Evolutionary conservation across 345 rosid species (phyloP), one percentile per base, ranked within the genome.

Genomic region (Citrus maxima): DNA sequence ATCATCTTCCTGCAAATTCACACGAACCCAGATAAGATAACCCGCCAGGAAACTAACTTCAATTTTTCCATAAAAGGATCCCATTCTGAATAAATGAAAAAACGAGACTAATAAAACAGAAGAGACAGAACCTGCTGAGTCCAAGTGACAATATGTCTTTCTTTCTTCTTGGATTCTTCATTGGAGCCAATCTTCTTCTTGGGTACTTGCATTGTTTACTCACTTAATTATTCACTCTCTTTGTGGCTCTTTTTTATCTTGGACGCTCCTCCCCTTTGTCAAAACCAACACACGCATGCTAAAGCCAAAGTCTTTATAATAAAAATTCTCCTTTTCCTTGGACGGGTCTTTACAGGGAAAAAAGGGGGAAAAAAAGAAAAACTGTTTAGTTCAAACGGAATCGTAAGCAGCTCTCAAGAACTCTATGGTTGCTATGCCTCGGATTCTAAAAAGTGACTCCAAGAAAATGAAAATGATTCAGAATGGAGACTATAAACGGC

Each of bases 141-240:
- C 97, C 97, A 92, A 10, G 93, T 87, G 77, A 92, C 97, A 75
- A 92, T 89, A 82, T 89, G 98, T 59, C 98, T 88, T 83, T 95
- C 97, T 91, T 95, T 95, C 94, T 90, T 95, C 88, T 88, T 91
- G 80, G 88, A 88, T 80, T 89, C 93, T 79, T 92, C 94, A 86
- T 78, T 82, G 70, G 55, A 69, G 81, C 59, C 80, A 38, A 40
- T 82, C 87, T 82, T 90, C 86, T 87, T 91, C 87, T 74, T 90
- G 67, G 88, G 65, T 79, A 85, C 92, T 86, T 88, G 84, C 93
- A 89, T 87, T 72, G 30, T 82, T 78, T 74, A 14, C 16, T 63
- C 46, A 49, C 5, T 40, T 73, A 34, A 65, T 67, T 28, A 54
- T 60, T 74, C 80, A 79, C 83, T 80, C 81, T 38, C 38, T 49